phyloP scores from a whole-genome alignment of 257 asterid species.

The Solanum boliviense region DNA sequence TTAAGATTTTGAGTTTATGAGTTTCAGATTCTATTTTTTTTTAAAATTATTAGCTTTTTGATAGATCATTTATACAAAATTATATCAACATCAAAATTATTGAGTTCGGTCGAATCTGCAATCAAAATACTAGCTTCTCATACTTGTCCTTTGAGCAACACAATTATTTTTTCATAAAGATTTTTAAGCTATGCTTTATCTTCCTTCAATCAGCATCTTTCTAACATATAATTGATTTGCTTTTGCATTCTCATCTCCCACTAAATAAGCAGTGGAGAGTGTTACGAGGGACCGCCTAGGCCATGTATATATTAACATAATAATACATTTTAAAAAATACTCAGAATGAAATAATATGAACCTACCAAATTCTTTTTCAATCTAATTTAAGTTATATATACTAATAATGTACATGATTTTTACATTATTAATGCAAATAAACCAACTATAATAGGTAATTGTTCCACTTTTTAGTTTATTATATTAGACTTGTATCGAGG shows the following conservation, averaged over 20 bases:
- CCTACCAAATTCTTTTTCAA: background rate
- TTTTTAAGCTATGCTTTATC: background rate
- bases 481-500: background rate
- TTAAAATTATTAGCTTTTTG: background rate
- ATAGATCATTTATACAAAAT: background rate
- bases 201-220: constrained; percentile 4
- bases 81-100: background rate
- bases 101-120: background rate
- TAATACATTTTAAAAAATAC: background rate
- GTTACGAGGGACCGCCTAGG: background rate
- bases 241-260: constrained; percentile 26
- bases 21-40: background rate
- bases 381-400: background rate
- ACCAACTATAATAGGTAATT: background rate
- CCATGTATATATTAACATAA: background rate
- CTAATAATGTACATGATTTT: background rate
- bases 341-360: background rate
- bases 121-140: background rate
- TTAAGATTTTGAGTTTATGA: background rate
- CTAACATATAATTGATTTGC: background rate
- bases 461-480: background rate
- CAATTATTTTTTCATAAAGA: background rate
- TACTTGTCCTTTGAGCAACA: background rate
- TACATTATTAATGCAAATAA: background rate
- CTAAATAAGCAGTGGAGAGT: constrained; percentile 4